Base-by-base conservation (phyloP, 495 filamentous ascomycete species). In the Penicillium angulare region DNA sequence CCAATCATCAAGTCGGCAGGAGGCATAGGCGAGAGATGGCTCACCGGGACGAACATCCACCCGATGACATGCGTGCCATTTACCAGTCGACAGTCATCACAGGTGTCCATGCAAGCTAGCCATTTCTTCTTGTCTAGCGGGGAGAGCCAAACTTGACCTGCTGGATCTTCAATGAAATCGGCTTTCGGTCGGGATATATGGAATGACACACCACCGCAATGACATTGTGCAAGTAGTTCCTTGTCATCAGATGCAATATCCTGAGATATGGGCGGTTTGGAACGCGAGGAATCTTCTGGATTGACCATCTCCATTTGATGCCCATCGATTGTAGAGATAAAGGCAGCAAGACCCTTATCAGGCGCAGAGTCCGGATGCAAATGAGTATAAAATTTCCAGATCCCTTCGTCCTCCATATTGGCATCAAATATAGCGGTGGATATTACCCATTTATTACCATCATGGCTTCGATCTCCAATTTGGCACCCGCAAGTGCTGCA, bases 171-270 rank as follows among this genome's bases (percentile, higher is more conserved):
- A 5, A 72, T 36, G 20, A 72, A 64, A 0, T 57, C 56, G 33
- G 61, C 43, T 15, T 59, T 53, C 0, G 68, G 72, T 16, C 68
- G 59, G 21, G 68, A 40, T 23, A 79, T 68, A 16, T 36, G 50
- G 51, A 78, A 73, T 6, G 67, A 57, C 7, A 83, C 69, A 7
- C 79, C 80, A 2, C 71, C 65, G 53, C 79, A 83, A 32, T 76
- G 70, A 45, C 81, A 84, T 26, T 64, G 47, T n/a, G 66, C 62
- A 47, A 64, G 55, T 9, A 75, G 56, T 31, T 63, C 18, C 3
- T 46, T 40, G 13, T 46, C 29, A 6, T 13, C 16, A n/a, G 12
- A 39, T 46, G 15, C 31, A 7, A 8, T 27, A 0, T 22, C 6
- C 5, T 1, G 38, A 7, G 21, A 0, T 18, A 12, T 31, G 18